A percentile compares a stretch with the other conserved stretches of the same genome.
Evolutionary conservation across 495 filamentous ascomycete species (phyloP).

Genomic region (Lasiosphaeris hirsuta): DNA sequence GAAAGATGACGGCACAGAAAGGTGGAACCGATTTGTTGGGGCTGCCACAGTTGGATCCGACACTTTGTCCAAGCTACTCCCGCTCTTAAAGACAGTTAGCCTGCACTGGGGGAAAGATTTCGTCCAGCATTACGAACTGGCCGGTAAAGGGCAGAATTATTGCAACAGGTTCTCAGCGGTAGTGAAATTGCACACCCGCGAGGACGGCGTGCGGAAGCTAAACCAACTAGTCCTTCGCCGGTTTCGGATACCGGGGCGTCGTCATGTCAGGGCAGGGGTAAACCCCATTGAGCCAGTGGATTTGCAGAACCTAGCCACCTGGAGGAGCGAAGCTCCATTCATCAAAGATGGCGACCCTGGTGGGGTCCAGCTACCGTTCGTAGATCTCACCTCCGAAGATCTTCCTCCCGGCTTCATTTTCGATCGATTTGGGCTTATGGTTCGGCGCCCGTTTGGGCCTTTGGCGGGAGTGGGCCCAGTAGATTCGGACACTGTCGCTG

Average conservation of each 20-base stretch:
- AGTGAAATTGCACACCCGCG: neutral
- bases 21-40: no score
- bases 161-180: neutral
- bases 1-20: no score
- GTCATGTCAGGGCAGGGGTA: neutral
- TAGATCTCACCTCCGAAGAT: conserved; percentile 6
- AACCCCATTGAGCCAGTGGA: conserved; percentile 6
- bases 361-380: no score
- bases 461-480: neutral
- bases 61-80: no score
- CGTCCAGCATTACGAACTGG: conserved; percentile 7
- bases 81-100: no score
- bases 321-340: conserved; percentile 1
- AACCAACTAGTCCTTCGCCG: conserved; percentile 1
- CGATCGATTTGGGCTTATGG: conserved; percentile 7
- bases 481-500: neutral
- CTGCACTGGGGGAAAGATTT: neutral
- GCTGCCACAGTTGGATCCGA: no score
- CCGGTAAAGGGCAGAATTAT: conserved; percentile 4
- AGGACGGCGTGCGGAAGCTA: conserved; percentile 1
- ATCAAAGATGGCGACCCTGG: no score
- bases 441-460: neutral
- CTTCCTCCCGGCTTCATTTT: neutral
- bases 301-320: conserved; percentile 1
- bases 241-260: neutral